These are phyloP conservation scores for Tilletia walkeri DNA, from an alignment of 1,284 basidiomycete genomes.

Conservation along the genomic window DNA sequence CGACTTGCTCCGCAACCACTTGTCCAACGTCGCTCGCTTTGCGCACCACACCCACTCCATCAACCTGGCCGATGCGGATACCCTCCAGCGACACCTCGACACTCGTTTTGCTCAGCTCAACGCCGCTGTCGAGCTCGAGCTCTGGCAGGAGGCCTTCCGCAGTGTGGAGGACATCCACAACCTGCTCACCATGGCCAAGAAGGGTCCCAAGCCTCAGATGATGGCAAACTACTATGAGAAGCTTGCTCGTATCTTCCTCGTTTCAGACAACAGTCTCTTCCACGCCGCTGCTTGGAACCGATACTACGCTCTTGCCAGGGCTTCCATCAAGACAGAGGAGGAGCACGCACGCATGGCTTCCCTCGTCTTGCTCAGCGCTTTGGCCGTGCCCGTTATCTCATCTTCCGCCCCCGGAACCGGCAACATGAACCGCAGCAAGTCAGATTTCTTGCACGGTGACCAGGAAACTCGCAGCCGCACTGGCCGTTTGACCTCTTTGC, in stretches of 20 bases:
- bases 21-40: slow-evolving; percentile 93
- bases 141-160: slow-evolving; percentile 99
- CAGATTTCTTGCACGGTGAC: slow-evolving; percentile 65
- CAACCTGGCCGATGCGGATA: slow-evolving; percentile 94
- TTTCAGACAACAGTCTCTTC: slow-evolving; percentile 82
- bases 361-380: slow-evolving; percentile 85
- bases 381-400: slow-evolving; percentile 85
- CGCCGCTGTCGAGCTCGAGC: slow-evolving; percentile 95
- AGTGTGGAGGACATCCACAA: slow-evolving; percentile 98
- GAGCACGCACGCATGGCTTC: slow-evolving; percentile 81
- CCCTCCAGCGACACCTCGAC: slow-evolving; percentile 93
- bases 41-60: slow-evolving; percentile 93
- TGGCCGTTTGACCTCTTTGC: slow-evolving; percentile 76
- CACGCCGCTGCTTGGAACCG: slow-evolving; percentile 95
- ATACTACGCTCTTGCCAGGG: slow-evolving; percentile 61
- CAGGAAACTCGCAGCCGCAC: slow-evolving; percentile 62
- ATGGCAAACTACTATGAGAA: slow-evolving; percentile 99
- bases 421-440: slow-evolving; percentile 61
- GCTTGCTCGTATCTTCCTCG: slow-evolving; percentile 87
- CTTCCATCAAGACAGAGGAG: slow-evolving; percentile 61
- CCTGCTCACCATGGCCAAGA: slow-evolving; percentile 83
- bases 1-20: slow-evolving; percentile 91
- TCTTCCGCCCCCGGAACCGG: slow-evolving; percentile 60
- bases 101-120: slow-evolving; percentile 97
- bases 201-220: slow-evolving; percentile 85